phyloP scores from a whole-genome alignment of 2,329 filamentous ascomycete species.

The Penicillium sp. region DNA sequence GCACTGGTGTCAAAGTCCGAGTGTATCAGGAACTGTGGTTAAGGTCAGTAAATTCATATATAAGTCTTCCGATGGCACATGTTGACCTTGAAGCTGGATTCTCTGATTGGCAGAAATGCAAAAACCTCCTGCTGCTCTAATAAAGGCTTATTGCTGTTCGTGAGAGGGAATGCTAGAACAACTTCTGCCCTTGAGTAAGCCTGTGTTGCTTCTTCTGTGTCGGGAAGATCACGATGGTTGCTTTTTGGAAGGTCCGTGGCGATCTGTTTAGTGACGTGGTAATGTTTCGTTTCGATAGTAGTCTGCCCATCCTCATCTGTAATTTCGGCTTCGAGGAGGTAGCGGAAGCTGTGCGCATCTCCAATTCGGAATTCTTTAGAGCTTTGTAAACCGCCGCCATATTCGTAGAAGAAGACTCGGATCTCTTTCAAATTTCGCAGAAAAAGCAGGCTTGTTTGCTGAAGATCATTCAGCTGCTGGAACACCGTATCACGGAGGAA shows the following conservation, averaged over 20 bases:
- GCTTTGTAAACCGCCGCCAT: not conserved
- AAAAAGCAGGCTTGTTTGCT: constrained; percentile 8
- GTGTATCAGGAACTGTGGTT: constrained; percentile 53
- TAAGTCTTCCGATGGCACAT: not conserved
- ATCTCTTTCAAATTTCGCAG: constrained; percentile 9
- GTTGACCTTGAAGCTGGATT: constrained; percentile 49
- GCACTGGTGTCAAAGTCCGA: constrained; percentile 56
- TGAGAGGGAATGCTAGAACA: constrained; percentile 53
- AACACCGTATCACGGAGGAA: constrained; percentile 10
- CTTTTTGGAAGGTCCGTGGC: constrained; percentile 22
- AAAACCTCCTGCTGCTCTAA: constrained; percentile 49
- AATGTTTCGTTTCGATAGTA: constrained; percentile 9
- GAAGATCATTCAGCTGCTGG: constrained; percentile 1
- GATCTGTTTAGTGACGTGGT: constrained; percentile 37
- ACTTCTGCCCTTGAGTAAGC: constrained; percentile 35
- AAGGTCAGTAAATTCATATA: not conserved
- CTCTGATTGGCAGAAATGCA: constrained; percentile 52
- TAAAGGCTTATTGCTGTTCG: constrained; percentile 35
- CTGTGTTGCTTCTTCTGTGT: constrained; percentile 1
- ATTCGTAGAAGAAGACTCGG: constrained; percentile 4
- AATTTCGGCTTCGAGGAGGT: constrained; percentile 2
- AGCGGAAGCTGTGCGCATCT: not conserved
- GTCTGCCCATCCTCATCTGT: not conserved
- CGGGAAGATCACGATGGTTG: constrained; percentile 19
- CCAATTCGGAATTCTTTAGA: constrained; percentile 3